Evolutionary conservation across 202 grass and related monocot species (phyloP).

Genomic region (Setaria italica): DNA sequence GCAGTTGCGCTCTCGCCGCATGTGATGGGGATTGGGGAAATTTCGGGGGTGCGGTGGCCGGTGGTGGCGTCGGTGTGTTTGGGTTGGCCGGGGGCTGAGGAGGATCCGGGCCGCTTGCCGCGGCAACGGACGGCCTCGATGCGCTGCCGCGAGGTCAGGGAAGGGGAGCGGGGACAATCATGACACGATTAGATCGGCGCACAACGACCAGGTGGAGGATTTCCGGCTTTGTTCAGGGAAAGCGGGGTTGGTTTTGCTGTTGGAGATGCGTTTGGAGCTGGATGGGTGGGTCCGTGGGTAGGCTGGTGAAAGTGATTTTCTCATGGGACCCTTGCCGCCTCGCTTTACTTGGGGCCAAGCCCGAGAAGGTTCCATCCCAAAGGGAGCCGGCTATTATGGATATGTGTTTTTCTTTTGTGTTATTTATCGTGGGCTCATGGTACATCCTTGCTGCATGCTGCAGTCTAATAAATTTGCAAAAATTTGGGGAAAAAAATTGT

Average conservation of each 20-base stretch:
- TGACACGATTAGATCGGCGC: background rate
- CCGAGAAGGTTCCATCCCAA: background rate
- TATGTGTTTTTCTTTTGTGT: background rate
- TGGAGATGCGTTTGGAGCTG: background rate
- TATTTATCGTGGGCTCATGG: background rate
- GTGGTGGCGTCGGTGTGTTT: background rate
- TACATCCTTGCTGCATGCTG: background rate
- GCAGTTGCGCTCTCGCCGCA: slow-evolving; percentile 1
- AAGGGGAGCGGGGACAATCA: background rate
- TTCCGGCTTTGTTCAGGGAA: background rate
- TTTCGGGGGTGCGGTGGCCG: background rate
- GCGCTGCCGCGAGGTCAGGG: too few relatives aligned
- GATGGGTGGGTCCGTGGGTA: background rate
- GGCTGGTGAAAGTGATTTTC: slow-evolving; percentile 11
- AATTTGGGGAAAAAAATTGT: too few relatives aligned
- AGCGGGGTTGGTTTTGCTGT: background rate
- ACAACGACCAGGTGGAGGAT: slow-evolving; percentile 5
- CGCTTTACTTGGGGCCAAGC: background rate
- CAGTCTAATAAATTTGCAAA: too few relatives aligned
- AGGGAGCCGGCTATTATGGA: background rate
- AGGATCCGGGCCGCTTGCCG: background rate
- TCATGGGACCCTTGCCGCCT: background rate
- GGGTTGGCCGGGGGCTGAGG: background rate
- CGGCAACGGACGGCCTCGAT: slow-evolving; percentile 3
- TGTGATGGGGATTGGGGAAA: slow-evolving; percentile 1